Base-by-base conservation (phyloP, 2,329 filamentous ascomycete species). In the Pseudohalonectria lignicola region DNA sequence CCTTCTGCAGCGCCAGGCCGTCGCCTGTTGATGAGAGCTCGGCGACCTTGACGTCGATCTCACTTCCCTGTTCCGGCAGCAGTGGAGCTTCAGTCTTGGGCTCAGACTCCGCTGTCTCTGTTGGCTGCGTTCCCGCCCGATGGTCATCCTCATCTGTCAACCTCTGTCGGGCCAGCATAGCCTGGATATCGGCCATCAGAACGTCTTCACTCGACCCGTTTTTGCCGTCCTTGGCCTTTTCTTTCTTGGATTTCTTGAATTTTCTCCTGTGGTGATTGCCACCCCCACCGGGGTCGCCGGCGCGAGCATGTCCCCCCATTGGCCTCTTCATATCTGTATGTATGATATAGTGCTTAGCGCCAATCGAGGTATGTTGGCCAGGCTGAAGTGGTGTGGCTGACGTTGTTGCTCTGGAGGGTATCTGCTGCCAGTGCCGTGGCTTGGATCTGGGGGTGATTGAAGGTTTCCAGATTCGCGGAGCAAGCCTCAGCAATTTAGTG, bases 11-110 rank as follows among this genome's bases (percentile, higher is more conserved):
- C 4, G 84, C 92, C 40, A 98, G 71, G 3, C 86, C 92, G 49
- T 96, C 92, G 38, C 92, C 92, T 0, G 86, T 94, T 0, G 90
- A 96, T 0, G 90, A 94, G 25, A 96, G 68, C 47, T 84, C 76
- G 6, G 78, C 60, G 41, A 96, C 79, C n/a, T 82, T 77, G 30
- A 96, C 74, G 38, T 94, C 80, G 30, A 92, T 76, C 55, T 94
- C 85, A 5, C 76, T 72, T 42, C 82, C 82, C 29, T 67, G 67
- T 46, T 80, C 74, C 2, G 84, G 82, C 2, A 87, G 61, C 1
- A 53, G 26, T 5, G 49, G 39, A 15, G 51, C 43, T 31, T 43
- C 26, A 21, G n/a, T n/a, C n/a, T n/a, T n/a, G n/a, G n/a, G n/a
- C n/a, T n/a, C n/a, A n/a, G n/a, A n/a, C n/a, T n/a, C 31, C 41